These are phyloP conservation scores for Saccharomyces jurei DNA, from an alignment of 805 yeast species.

Conservation along the genomic window DNA sequence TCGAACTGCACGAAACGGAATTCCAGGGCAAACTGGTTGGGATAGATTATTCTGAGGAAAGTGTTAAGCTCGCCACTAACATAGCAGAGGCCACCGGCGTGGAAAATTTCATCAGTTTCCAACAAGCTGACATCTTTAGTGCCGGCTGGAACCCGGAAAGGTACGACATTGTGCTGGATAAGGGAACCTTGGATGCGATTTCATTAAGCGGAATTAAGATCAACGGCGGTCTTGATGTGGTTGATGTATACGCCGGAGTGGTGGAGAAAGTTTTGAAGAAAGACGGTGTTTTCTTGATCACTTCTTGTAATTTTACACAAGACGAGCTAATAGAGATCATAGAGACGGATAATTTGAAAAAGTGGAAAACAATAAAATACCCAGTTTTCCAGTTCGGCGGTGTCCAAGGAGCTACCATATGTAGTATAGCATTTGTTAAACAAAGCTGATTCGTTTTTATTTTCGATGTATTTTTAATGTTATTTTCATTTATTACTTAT, in stretches of 20 bases:
- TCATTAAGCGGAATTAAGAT: conserved; percentile 64
- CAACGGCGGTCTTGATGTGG: conserved; percentile 36
- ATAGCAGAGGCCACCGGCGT: conserved; percentile 41
- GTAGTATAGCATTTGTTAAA: conserved; percentile 71
- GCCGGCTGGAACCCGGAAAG: conserved; percentile 32
- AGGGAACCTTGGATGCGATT: conserved; percentile 95
- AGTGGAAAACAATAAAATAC: conserved; percentile 63
- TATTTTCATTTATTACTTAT: conserved; percentile 6
- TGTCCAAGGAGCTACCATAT: conserved; percentile 75
- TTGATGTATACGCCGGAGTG: conserved; percentile 54
- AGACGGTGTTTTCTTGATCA: conserved; percentile 61
- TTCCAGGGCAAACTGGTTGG: conserved; percentile 57
- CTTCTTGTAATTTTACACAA: conserved; percentile 92
- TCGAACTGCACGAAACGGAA: conserved; percentile 59
- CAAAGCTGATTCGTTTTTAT: conserved; percentile 1
- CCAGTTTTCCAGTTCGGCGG: conserved; percentile 90
- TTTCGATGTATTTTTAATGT: conserved; percentile 3
- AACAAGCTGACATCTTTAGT: conserved; percentile 61
- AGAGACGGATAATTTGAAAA: conserved; percentile 38
- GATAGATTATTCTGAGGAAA: conserved; percentile 75
- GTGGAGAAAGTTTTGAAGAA: conserved; percentile 48
- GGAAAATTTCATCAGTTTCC: conserved; percentile 40
- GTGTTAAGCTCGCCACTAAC: conserved; percentile 65
- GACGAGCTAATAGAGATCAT: conserved; percentile 55
- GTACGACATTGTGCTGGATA: conserved; percentile 77